A percentile compares a stretch with the other conserved stretches of the same genome.
Conservation (phyloP, 2,329 filamentous ascomycete genomes). For the Esteya vermicola region DNA sequence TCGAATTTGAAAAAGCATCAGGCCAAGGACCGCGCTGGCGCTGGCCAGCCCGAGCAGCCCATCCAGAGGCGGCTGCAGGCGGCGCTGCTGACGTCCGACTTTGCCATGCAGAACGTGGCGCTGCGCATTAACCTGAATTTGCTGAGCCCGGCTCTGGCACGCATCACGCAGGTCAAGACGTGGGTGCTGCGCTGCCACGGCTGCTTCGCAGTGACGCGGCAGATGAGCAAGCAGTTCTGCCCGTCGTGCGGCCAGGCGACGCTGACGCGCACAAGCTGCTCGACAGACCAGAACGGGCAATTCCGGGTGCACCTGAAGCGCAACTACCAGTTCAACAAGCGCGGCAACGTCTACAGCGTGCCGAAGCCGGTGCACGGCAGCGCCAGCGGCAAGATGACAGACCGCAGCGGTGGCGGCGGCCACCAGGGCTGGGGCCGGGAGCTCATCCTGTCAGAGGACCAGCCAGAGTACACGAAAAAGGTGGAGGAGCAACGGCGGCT, state of each 20-base stretch:
- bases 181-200: conserved; percentile 89
- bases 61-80: conserved; percentile 60
- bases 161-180: conserved; percentile 73
- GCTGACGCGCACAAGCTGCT: conserved; percentile 72
- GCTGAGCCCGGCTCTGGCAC: conserved; percentile 60
- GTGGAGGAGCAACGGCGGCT: conserved; percentile 48
- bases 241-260: conserved; percentile 79
- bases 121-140: conserved; percentile 72
- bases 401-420: conserved; percentile 48
- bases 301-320: conserved; percentile 81
- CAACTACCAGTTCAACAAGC: conserved; percentile 92
- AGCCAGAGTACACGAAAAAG: conserved; percentile 74
- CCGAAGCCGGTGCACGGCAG: conserved; percentile 79
- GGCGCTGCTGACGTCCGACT: conserved; percentile 89
- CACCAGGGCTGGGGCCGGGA: conserved; percentile 77
- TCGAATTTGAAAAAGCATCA: conserved; percentile 80
- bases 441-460: conserved; percentile 81
- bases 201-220: conserved; percentile 73
- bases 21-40: conserved; percentile 42
- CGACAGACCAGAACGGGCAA: conserved; percentile 59
- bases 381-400: conserved; percentile 59
- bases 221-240: conserved; percentile 86
- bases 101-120: conserved; percentile 94
- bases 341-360: conserved; percentile 83
- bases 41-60: conserved; percentile 30